phyloP scores from a whole-genome alignment of 78 protist species.

The Planoprotostelium fungivorum region DNA sequence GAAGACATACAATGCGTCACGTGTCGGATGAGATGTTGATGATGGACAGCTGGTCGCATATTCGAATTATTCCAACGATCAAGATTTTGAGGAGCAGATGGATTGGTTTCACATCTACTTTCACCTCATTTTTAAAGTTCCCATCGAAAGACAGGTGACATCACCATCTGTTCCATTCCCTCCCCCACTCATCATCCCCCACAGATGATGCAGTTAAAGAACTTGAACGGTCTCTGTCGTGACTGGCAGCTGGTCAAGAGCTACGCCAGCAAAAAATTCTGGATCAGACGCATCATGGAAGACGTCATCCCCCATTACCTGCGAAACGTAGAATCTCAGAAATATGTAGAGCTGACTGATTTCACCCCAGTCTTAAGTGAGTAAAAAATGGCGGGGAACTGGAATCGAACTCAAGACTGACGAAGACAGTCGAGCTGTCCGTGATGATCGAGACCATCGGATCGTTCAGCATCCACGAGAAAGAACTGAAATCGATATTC shows the following conservation, averaged over 20 bases:
- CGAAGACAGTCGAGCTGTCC: neutral
- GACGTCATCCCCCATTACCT: neutral
- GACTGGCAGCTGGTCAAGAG: neutral
- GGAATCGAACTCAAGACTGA: too few species aligned
- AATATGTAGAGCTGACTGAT: neutral
- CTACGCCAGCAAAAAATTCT: neutral
- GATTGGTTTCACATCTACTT: neutral
- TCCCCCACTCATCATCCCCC: neutral
- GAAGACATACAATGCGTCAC: too few species aligned
- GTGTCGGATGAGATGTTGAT: too few species aligned
- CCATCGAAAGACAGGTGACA: neutral
- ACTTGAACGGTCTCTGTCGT: neutral
- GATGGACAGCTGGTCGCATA: neutral
- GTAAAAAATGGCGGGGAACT: too few species aligned
- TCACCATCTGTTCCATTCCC: too few species aligned
- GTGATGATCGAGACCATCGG: neutral
- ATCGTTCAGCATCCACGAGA: neutral
- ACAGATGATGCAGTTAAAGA: neutral
- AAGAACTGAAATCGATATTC: neutral
- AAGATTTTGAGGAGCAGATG: neutral
- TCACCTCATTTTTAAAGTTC: neutral
- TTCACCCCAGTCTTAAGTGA: neutral
- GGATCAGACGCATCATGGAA: neutral
- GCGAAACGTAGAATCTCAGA: neutral
- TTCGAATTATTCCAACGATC: neutral